Conservation (phyloP, 1,284 basidiomycete species). For the Ustilago xerochloae region DNA sequence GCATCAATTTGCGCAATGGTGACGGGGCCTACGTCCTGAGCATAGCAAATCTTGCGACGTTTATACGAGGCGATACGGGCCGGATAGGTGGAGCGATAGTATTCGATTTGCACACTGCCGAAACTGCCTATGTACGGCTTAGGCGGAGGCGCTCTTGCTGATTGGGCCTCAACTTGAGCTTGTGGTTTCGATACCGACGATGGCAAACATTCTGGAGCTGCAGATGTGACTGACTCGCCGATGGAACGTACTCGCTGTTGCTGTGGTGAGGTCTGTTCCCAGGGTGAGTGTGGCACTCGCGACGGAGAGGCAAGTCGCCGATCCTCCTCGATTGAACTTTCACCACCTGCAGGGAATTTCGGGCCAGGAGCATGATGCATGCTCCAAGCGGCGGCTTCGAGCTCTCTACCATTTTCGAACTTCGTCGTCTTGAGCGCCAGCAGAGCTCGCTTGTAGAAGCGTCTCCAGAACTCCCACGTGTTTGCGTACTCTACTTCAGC, state of each 20-base stretch:
- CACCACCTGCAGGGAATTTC: too few relatives aligned
- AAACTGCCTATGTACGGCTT: background rate
- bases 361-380: background rate
- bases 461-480: background rate
- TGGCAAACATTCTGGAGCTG: too few relatives aligned
- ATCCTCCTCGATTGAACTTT: too few relatives aligned
- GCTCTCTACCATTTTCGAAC: background rate
- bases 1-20: background rate
- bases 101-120: background rate
- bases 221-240: too few relatives aligned
- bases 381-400: background rate
- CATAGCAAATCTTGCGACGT: background rate
- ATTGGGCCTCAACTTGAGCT: too few relatives aligned
- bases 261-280: too few relatives aligned
- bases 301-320: too few relatives aligned
- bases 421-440: background rate
- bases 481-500: background rate
- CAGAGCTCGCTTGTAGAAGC: background rate
- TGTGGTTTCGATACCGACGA: too few relatives aligned
- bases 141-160: too few relatives aligned
- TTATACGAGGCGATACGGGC: background rate
- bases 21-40: background rate
- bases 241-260: too few relatives aligned
- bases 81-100: background rate
- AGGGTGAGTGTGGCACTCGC: too few relatives aligned